Base-by-base conservation (phyloP, 108 stramenopile species). In the Cyclotella cryptica region DNA sequence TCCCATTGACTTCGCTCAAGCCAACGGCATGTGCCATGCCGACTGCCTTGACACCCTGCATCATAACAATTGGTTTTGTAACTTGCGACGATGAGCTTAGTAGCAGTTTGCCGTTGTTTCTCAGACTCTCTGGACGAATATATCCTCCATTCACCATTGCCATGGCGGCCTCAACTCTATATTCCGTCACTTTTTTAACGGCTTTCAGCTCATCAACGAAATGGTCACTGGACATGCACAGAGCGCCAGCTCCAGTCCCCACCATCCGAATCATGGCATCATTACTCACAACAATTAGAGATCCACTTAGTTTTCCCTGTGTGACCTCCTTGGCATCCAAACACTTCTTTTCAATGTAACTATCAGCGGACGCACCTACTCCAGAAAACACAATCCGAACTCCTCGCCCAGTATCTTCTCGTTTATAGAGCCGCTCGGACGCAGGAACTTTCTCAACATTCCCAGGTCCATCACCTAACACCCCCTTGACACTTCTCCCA, bases 201-300 rank as follows among this genome's bases (percentile, higher is more conserved):
- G 90, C 87, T 68, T 92, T 96, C 54, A 96, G 74, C 67, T 96
- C 95, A 62, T 88, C 83, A 0, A 96, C 89, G 35, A 95, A 86
- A 26, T 88, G 83, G 57, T 86, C 90, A 9, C 88, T 77, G 40
- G 85, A 66, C 90, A 95, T 95, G 62, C 89, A 89, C 47, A 88
- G 52, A 14, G 90, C 94, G 13, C 92, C 95, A 11, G 90, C 89
- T 52, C 72, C 88, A 21, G 85, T 72, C 5, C 79, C 92, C 12
- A 87, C 95, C 63, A 88, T 46, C 51, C 87, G 83, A 61, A 96
- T 93, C 90, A 92, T 89, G 69, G 84, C 71, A 84, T 96, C 92
- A 74, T 93, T 90, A 22, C 88, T 90, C 1, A 86, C 92, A 0
- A 91, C 89, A 74, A 96, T 92, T 22, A 96, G 78, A 0, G 79